Evolutionary conservation across 73 alveolate species (phyloP).

Genomic region (Uronychia binucleata): DNA sequence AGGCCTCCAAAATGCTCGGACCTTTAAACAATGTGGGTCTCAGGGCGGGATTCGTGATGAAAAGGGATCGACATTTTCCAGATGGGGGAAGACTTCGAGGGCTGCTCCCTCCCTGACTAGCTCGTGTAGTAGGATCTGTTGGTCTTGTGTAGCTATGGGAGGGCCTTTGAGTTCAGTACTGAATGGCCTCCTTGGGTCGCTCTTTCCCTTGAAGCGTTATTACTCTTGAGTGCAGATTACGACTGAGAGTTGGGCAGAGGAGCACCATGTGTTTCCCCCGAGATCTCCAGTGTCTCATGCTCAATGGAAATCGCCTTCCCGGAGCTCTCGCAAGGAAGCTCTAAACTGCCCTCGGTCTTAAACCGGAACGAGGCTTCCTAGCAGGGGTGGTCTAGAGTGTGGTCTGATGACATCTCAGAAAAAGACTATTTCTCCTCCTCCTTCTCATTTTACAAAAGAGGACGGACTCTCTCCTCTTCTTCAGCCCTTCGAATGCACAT

Average conservation of each 20-base stretch:
- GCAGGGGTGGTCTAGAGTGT: too few relatives aligned
- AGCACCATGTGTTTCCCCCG: too few relatives aligned
- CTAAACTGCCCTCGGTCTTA: too few relatives aligned
- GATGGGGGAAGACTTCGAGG: background rate
- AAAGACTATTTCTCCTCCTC: too few relatives aligned
- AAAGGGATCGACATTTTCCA: background rate
- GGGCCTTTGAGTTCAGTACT: background rate
- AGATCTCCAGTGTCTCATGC: too few relatives aligned
- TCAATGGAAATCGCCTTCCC: too few relatives aligned
- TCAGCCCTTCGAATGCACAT: background rate
- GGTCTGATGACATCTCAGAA: too few relatives aligned
- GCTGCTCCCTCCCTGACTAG: background rate
- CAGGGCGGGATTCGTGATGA: background rate
- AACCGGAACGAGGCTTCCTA: too few relatives aligned
- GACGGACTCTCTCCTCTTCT: background rate
- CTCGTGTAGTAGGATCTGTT: background rate
- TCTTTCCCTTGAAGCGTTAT: too few relatives aligned
- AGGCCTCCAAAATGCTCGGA: background rate
- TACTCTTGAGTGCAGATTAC: background rate
- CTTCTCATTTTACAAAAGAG: too few relatives aligned
- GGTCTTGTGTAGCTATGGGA: background rate
- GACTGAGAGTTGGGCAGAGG: too few relatives aligned
- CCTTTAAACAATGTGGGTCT: background rate
- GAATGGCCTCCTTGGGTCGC: background rate
- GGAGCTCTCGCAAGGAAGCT: too few relatives aligned